Percentiles rank a stretch among this genome's conserved stretches.
These are phyloP conservation scores for Lactifluus volemus DNA, from an alignment of 768 basidiomycete genomes.

Conservation along the genomic window DNA sequence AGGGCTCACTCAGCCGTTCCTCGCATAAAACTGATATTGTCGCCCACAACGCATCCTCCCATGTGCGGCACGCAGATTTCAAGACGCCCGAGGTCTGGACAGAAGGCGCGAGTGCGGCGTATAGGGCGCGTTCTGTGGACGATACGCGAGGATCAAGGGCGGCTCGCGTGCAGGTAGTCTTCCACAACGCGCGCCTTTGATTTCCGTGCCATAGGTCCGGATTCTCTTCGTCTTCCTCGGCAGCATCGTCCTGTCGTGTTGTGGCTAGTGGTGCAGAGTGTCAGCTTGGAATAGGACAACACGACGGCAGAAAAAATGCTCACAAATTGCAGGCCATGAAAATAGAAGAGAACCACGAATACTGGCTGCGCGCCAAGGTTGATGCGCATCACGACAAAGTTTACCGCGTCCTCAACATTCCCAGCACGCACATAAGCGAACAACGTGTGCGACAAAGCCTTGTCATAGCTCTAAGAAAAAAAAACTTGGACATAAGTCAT, in stretches of 20 bases:
- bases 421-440: slow-evolving; percentile 81
- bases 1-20: slow-evolving; percentile 70
- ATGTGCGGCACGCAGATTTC: slow-evolving; percentile 70
- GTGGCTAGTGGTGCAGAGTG: slow-evolving; percentile 29
- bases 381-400: slow-evolving; percentile 70
- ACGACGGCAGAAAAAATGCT: slow-evolving; percentile 20
- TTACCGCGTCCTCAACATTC: slow-evolving; percentile 76
- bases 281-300: background rate
- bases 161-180: slow-evolving; percentile 69
- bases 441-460: slow-evolving; percentile 62
- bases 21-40: slow-evolving; percentile 75
- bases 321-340: slow-evolving; percentile 65
- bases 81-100: slow-evolving; percentile 56
- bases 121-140: slow-evolving; percentile 71
- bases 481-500: background rate
- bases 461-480: slow-evolving; percentile 64
- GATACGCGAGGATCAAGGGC: slow-evolving; percentile 59
- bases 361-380: slow-evolving; percentile 89
- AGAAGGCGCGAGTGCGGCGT: slow-evolving; percentile 75
- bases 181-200: slow-evolving; percentile 74
- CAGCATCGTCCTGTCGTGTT: slow-evolving; percentile 37
- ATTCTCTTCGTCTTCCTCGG: slow-evolving; percentile 35
- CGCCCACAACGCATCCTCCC: slow-evolving; percentile 97
- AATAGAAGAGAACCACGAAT: slow-evolving; percentile 78
- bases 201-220: slow-evolving; percentile 65